Evolutionary conservation across 2,329 filamentous ascomycete genomes (phyloP).

Genomic region (Claviceps sp.): DNA sequence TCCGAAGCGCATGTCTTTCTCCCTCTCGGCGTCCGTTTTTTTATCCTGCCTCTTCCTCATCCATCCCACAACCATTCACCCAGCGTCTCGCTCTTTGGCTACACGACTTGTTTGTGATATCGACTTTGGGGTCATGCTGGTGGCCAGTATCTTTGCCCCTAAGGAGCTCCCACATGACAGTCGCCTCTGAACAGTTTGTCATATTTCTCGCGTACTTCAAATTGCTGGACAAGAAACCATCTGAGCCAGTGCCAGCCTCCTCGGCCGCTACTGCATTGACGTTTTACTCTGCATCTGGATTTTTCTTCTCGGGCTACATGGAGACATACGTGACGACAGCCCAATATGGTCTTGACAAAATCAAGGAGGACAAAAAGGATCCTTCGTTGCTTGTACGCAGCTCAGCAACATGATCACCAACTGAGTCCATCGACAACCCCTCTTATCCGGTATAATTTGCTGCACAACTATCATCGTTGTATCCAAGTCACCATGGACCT

Average conservation of each 20-base stretch:
- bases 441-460: conserved; percentile 19
- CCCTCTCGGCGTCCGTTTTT: neutral
- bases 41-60: neutral
- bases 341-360: conserved; percentile 15
- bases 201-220: neutral
- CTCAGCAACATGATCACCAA: conserved; percentile 25
- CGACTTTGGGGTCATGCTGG: conserved; percentile 6
- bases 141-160: conserved; percentile 6
- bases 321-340: conserved; percentile 1
- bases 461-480: conserved; percentile 17
- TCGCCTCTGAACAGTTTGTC: neutral
- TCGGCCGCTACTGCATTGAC: conserved; percentile 1
- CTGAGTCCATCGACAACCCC: conserved; percentile 18
- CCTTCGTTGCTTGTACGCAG: conserved; percentile 16
- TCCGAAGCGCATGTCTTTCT: neutral
- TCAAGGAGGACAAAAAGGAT: conserved; percentile 23
- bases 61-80: conserved; percentile 3
- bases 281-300: neutral
- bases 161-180: neutral
- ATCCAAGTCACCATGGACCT: conserved; percentile 17
- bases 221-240: neutral
- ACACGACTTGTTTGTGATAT: conserved; percentile 5
- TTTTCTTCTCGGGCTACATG: neutral
- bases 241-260: neutral
- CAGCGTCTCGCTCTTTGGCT: conserved; percentile 5